phyloP scores from a whole-genome alignment of 192 early-diverging fungal genomes.

The Coemansia sp. region DNA sequence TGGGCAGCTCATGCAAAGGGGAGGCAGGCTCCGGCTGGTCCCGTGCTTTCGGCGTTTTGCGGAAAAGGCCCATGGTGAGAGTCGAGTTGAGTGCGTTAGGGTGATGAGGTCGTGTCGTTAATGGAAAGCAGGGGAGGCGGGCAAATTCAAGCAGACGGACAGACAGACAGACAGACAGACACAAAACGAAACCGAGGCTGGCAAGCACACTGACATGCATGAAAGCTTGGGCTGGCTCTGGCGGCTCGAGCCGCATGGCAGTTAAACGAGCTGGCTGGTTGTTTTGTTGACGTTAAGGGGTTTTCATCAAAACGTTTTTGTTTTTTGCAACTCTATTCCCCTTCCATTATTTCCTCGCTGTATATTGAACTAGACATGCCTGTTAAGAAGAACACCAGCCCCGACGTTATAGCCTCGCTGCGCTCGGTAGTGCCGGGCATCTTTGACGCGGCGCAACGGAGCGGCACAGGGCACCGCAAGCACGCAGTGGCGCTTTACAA shows the following conservation, averaged over 20 bases:
- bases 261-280: too few species aligned
- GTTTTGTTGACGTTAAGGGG: conserved; percentile 11
- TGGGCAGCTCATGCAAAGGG: conserved; percentile 17
- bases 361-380: conserved; percentile 16
- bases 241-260: conserved; percentile 1
- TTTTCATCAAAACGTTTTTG: too few species aligned
- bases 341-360: background rate
- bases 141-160: too few species aligned
- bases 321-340: background rate
- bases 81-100: background rate
- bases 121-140: background rate
- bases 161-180: too few species aligned
- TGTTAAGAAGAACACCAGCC: conserved; percentile 23
- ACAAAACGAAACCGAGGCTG: too few species aligned
- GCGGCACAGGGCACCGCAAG: conserved; percentile 65
- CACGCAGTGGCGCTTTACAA: conserved; percentile 73
- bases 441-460: conserved; percentile 74
- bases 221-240: background rate
- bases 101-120: conserved; percentile 2
- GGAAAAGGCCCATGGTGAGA: conserved; percentile 33
- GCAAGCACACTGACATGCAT: too few species aligned
- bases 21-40: conserved; percentile 14
- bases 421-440: conserved; percentile 60
- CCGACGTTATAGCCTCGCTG: conserved; percentile 47
- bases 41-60: conserved; percentile 27